Evolutionary conservation across 1,139 yeast genomes (phyloP).

Genomic region (Blastobotrys serpentis): DNA sequence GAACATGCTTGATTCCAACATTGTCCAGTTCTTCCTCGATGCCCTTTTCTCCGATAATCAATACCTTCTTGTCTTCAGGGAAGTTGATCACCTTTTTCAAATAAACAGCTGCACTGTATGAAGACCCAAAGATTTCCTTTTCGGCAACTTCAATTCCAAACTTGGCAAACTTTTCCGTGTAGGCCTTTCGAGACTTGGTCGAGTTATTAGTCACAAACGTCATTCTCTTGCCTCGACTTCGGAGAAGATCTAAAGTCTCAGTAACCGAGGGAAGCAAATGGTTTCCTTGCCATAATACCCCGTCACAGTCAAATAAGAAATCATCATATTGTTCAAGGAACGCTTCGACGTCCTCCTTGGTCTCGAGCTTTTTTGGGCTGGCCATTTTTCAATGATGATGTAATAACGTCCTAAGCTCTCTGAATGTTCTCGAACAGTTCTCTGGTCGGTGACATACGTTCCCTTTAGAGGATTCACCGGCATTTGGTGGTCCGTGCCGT

Average conservation of each 20-base stretch:
- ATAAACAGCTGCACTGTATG: constrained; percentile 89
- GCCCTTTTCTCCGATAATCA: constrained; percentile 86
- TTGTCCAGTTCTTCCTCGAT: constrained; percentile 68
- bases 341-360: constrained; percentile 49
- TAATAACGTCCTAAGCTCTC: no score
- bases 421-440: neutral
- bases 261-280: constrained; percentile 67
- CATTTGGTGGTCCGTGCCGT: no score
- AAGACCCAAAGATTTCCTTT: constrained; percentile 84
- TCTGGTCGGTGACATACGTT: no score
- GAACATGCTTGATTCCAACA: constrained; percentile 67
- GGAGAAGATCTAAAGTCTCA: constrained; percentile 61
- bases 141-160: constrained; percentile 67
- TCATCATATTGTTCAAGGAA: constrained; percentile 68
- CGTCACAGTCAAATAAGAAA: constrained; percentile 91
- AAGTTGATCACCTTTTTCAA: constrained; percentile 71
- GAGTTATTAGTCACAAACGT: constrained; percentile 94
- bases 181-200: constrained; percentile 79
- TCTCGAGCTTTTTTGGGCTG: constrained; percentile 42
- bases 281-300: constrained; percentile 84
- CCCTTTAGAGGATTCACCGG: no score
- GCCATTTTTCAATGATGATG: neutral
- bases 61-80: constrained; percentile 70
- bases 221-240: constrained; percentile 57
- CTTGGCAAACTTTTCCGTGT: constrained; percentile 69